Evolutionary conservation across 2,329 filamentous ascomycete species (phyloP).

Genomic region (Geosmithia flava): DNA sequence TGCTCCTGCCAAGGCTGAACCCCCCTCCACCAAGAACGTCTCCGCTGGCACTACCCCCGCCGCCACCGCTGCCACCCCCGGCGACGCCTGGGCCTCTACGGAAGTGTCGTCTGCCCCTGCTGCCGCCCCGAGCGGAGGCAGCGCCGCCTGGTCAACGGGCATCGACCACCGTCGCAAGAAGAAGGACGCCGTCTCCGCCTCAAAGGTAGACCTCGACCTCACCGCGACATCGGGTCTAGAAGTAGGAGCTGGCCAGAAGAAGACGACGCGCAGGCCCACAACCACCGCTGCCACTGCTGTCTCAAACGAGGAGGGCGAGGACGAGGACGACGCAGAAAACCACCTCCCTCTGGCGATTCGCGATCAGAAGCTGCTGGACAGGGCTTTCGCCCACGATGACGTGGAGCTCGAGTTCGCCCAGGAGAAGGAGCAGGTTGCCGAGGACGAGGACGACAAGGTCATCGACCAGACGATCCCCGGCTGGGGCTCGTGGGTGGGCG

Average conservation of each 20-base stretch:
- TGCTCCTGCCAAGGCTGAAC: not conserved
- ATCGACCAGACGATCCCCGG: slow-evolving; percentile 79
- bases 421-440: slow-evolving; percentile 62
- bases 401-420: slow-evolving; percentile 67
- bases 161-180: slow-evolving; percentile 23
- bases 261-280: slow-evolving; percentile 3
- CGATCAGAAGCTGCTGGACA: slow-evolving; percentile 58
- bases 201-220: slow-evolving; percentile 26
- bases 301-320: slow-evolving; percentile 12
- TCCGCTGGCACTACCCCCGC: not conserved
- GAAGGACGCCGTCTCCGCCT: slow-evolving; percentile 16
- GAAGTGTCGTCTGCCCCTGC: slow-evolving; percentile 2
- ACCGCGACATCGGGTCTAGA: slow-evolving; percentile 10
- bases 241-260: slow-evolving; percentile 2
- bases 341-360: slow-evolving; percentile 45
- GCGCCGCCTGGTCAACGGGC: slow-evolving; percentile 23
- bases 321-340: slow-evolving; percentile 23
- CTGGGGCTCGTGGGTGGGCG: slow-evolving; percentile 87
- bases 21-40: not conserved
- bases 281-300: not conserved
- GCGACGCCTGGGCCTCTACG: slow-evolving; percentile 6
- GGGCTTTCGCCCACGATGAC: slow-evolving; percentile 82
- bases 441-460: slow-evolving; percentile 72
- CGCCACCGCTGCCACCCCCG: not conserved
- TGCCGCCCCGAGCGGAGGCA: not conserved